Evolutionary conservation across 2,329 filamentous ascomycete species (phyloP), one percentile per base, ranked within the genome.

Genomic region (Epichloe sibirici): DNA sequence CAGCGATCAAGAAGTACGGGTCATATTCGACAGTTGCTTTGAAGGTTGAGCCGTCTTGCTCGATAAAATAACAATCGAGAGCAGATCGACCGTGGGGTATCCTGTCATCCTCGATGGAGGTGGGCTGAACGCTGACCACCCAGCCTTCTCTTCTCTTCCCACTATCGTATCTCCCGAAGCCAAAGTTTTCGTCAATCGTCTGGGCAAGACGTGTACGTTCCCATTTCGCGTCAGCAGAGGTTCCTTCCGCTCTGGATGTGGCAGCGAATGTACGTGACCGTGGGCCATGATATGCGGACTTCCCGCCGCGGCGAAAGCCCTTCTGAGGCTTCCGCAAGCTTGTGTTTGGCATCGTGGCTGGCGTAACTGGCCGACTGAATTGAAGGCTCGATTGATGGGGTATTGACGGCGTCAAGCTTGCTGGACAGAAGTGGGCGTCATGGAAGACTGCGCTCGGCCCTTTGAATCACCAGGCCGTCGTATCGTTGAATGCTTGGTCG

Each of bases 1-100:
- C 88, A 0, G 90, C 91, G 51, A 98, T 82, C 55, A 98, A 71
- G 61, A 98, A 95, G 72, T 98, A 98, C 0, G 93, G 93, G 61
- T 97, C 90, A 67, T 95, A 97, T 71, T 95, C 89, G 58, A 98
- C 73, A 0, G 90, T 96, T 11, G 93, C 90, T 68, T 98, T 98
- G 77, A 98, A 98, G 5, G 86, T 91, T 48, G 84, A 81, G 13
- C 88, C 79, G 62, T 95, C 87, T 54, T 91, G 88, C 62, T 90
- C 88, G 55, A 98, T 85, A 70, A 98, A 98, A 74, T 96, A 98
- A 70, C 90, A 96, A 71, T 98, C 93, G 53, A 98, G 82, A 8
- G 88, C 93, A 1, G 93, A 86, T 58, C 89, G 83, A 39, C 93
- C 93, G 55, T 88, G 88, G 1, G 86, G 84, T 45, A 87, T 78